Conservation (phyloP, 2,329 filamentous ascomycete species). For the Aphanocladium album region DNA sequence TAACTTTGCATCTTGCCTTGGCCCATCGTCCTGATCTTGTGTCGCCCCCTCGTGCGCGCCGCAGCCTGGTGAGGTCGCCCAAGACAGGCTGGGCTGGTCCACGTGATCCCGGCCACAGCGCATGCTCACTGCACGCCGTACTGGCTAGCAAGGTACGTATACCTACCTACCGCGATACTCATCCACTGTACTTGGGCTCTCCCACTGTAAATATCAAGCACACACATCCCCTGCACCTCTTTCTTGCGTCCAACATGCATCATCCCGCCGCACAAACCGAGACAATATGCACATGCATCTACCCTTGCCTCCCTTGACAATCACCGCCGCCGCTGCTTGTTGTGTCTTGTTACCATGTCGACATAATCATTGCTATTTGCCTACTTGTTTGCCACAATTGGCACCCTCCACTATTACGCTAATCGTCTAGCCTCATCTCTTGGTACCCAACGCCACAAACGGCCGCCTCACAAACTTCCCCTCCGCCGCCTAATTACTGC, state of each 20-base stretch:
- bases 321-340: neutral
- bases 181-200: too few relatives aligned
- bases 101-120: neutral
- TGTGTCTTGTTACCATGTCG: neutral
- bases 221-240: too few relatives aligned
- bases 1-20: neutral
- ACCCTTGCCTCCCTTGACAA: neutral
- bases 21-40: neutral
- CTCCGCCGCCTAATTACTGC: conserved; percentile 8
- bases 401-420: neutral
- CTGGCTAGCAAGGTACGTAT: neutral
- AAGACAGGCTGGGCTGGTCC: neutral
- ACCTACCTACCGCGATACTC: too few relatives aligned
- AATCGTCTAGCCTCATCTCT: neutral
- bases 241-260: neutral
- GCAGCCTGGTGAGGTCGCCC: neutral
- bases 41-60: conserved; percentile 1
- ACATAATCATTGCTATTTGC: neutral
- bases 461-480: neutral
- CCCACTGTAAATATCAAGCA: too few relatives aligned
- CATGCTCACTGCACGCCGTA: neutral
- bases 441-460: neutral
- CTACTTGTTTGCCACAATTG: too few relatives aligned
- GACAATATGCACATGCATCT: neutral
- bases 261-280: too few relatives aligned